phyloP scores from a whole-genome alignment of 768 basidiomycete genomes.

The Tremella mesenterica region DNA sequence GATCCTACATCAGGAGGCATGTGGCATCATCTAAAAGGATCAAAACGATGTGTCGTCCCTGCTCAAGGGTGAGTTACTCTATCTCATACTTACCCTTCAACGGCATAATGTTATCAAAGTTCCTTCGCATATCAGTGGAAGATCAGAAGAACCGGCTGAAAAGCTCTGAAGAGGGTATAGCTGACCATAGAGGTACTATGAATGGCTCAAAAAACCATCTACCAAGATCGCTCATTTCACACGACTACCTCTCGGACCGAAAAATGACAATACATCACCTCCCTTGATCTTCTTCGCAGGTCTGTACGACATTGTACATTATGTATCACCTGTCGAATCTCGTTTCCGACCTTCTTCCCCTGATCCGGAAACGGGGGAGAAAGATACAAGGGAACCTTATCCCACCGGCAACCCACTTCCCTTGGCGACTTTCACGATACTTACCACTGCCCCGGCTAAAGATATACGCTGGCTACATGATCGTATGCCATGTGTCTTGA shows the following conservation, averaged over 20 bases:
- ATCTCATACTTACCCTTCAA: no score
- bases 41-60: conserved; percentile 74
- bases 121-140: no score
- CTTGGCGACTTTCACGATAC: conserved; percentile 76
- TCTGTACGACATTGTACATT: conserved; percentile 62
- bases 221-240: conserved; percentile 73
- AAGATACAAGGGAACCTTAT: conserved; percentile 28
- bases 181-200: conserved; percentile 62
- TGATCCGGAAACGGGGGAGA: conserved; percentile 8
- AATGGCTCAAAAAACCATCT: conserved; percentile 75
- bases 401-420: conserved; percentile 47
- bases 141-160: no score
- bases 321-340: conserved; percentile 35
- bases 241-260: conserved; percentile 49
- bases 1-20: conserved; percentile 56
- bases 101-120: no score
- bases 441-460: conserved; percentile 69
- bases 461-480: conserved; percentile 82
- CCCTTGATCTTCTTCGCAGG: conserved; percentile 76
- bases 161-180: no score
- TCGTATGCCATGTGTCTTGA: conserved; percentile 67
- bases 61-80: conserved; percentile 63
- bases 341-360: conserved; percentile 20
- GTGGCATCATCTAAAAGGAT: conserved; percentile 75
- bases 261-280: conserved; percentile 34